Evolutionary conservation across 106 monocot genomes (phyloP), one percentile per base, ranked within the genome.

Genomic region (Dendrobium officinale): DNA sequence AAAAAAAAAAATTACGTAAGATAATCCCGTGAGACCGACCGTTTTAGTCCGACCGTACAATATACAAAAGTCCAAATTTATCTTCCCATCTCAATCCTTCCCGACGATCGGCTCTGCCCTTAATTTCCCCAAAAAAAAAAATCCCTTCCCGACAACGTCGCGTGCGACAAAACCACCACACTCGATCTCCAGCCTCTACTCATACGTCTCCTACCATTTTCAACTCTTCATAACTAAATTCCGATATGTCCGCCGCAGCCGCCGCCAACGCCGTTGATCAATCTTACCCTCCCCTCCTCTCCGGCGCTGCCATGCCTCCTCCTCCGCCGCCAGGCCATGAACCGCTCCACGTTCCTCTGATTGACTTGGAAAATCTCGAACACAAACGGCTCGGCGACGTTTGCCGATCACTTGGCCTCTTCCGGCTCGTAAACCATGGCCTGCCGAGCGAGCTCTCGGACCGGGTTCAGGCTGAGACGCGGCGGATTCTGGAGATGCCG

Each of bases 341-440:
- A 5, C 64, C 16, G 10, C 20, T 77, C 77, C 75, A 82, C 24
- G 20, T 90, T 80, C 90, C 87, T 0, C 55, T 81, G 47, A 78
- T 90, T 24, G 83, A 90, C 81, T 47, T 90, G 5, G 44, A 33
- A 9, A 43, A 77, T 56, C 79, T 90, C 24, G 81, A 85, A 11
- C 58, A 42, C 1, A 16, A 9, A 16, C 83, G 58, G 55, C 81
- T 90, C 44, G 18, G 47, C 0, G 48, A 72, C n/a, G 85, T 85
- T 1, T 88, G 91, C 88, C 64, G 73, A 15, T 56, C 73, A 0
- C 66, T 72, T 70, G 91, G 91, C 24, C n/a, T 88, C 15, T 85
- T 91, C 86, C 82, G 88, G 61, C 54, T 88, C 55, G 74, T 41
- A 74, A 88, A 91, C 83, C 91, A 91, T 47, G 91, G 85, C 40